phyloP scores from a whole-genome alignment of 1,284 basidiomycete genomes.

The Malassezia restricta region DNA sequence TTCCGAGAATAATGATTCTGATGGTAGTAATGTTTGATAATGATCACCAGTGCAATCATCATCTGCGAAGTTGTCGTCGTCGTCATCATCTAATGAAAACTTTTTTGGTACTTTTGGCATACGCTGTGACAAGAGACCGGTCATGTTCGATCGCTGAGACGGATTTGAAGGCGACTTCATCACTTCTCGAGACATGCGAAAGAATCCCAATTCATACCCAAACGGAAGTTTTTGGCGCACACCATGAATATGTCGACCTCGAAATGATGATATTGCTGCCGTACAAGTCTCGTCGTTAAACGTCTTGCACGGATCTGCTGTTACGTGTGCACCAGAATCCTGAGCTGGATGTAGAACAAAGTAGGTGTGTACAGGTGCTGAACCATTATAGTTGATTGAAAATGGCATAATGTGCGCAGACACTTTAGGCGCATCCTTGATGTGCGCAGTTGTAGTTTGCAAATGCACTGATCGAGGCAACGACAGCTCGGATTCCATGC shows the following conservation, averaged over 20 bases:
- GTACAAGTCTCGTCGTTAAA: not conserved
- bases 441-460: not conserved
- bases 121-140: no score
- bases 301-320: not conserved
- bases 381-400: constrained; percentile 11
- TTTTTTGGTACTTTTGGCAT: not conserved
- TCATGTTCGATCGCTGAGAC: no score
- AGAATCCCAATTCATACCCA: constrained; percentile 5
- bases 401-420: constrained; percentile 14
- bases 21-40: no score
- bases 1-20: no score
- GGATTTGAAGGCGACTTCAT: no score
- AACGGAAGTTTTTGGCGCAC: not conserved
- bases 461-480: not conserved
- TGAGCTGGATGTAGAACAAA: not conserved
- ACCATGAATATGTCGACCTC: constrained; percentile 9
- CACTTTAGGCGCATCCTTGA: not conserved
- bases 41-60: no score
- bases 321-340: no score
- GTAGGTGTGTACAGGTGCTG: constrained; percentile 12
- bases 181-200: not conserved
- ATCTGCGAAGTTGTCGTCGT: not conserved
- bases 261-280: constrained; percentile 5
- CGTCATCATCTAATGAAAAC: constrained; percentile 9
- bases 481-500: not conserved